Conservation (phyloP, 768 basidiomycete genomes). For the Agaricus subrufescens region DNA sequence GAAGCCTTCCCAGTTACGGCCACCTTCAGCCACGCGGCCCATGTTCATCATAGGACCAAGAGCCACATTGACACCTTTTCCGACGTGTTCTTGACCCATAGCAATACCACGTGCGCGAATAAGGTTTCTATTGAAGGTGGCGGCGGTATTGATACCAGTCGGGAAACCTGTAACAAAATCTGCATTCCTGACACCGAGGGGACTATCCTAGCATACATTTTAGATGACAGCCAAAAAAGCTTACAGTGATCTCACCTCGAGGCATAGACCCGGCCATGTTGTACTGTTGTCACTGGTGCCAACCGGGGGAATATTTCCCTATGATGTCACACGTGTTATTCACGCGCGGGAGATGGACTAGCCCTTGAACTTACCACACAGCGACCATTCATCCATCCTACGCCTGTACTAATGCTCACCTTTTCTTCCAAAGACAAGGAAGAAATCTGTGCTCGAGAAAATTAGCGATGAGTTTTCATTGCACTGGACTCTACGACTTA, state of each 20-base stretch:
- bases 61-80: conserved; percentile 81
- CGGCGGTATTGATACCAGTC: conserved; percentile 75
- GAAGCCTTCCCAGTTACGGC: conserved; percentile 95
- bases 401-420: conserved; percentile 58
- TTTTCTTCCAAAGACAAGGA: conserved; percentile 58
- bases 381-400: conserved; percentile 58
- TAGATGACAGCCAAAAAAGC: not conserved
- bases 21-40: conserved; percentile 71
- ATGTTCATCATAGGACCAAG: conserved; percentile 87
- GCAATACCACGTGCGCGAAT: conserved; percentile 72
- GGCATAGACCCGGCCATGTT: conserved; percentile 62
- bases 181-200: conserved; percentile 71
- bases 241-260: conserved; percentile 41
- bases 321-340: not conserved
- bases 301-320: conserved; percentile 58
- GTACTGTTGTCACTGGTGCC: conserved; percentile 33
- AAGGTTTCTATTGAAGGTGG: conserved; percentile 75
- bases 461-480: conserved; percentile 6
- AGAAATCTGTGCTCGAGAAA: conserved; percentile 31
- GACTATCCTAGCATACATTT: conserved; percentile 45
- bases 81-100: conserved; percentile 79
- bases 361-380: conserved; percentile 53
- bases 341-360: no score
- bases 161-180: conserved; percentile 80
- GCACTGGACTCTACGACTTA: conserved; percentile 20